Conservation (phyloP, 352 stramenopile species). For the Pythium pectinolyticum region DNA sequence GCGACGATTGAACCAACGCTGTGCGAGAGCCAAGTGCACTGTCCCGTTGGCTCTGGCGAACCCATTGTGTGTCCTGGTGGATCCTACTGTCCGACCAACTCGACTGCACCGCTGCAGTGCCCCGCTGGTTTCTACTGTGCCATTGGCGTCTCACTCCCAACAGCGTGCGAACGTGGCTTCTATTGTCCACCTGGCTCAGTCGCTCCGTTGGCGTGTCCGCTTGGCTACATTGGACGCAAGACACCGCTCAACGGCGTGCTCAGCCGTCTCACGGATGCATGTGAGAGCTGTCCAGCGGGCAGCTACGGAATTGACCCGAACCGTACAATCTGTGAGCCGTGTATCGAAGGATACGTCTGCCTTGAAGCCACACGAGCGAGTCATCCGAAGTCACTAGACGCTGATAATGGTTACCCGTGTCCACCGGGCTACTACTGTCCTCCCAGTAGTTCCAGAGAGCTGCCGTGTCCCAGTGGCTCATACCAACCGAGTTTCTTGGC, state of each 20-base stretch:
- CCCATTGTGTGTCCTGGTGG: constrained; percentile 59
- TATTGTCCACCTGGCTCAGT: constrained; percentile 70
- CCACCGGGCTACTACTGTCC: constrained; percentile 80
- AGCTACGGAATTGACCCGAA: constrained; percentile 81
- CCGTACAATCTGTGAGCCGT: constrained; percentile 66
- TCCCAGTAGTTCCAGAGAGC: constrained; percentile 45
- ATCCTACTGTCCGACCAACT: constrained; percentile 78
- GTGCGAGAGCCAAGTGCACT: constrained; percentile 63
- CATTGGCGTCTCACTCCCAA: constrained; percentile 30
- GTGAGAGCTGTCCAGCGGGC: constrained; percentile 72
- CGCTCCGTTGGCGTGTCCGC: constrained; percentile 66
- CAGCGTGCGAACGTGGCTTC: constrained; percentile 49
- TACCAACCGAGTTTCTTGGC: constrained; percentile 60
- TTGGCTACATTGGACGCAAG: constrained; percentile 64
- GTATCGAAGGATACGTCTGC: constrained; percentile 85
- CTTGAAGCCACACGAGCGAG: constrained; percentile 65
- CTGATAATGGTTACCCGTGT: constrained; percentile 87
- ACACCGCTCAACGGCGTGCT: constrained; percentile 55
- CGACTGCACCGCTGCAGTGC: constrained; percentile 50
- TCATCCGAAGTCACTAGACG: constrained; percentile 43
- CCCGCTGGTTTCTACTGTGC: constrained; percentile 80
- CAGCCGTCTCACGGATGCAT: constrained; percentile 52
- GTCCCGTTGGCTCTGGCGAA: constrained; percentile 47
- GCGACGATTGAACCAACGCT: constrained; percentile 46
- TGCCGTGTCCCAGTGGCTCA: constrained; percentile 73